Base-by-base conservation (phyloP, 164 flowering plant species). In the Aristolochia contorta region DNA sequence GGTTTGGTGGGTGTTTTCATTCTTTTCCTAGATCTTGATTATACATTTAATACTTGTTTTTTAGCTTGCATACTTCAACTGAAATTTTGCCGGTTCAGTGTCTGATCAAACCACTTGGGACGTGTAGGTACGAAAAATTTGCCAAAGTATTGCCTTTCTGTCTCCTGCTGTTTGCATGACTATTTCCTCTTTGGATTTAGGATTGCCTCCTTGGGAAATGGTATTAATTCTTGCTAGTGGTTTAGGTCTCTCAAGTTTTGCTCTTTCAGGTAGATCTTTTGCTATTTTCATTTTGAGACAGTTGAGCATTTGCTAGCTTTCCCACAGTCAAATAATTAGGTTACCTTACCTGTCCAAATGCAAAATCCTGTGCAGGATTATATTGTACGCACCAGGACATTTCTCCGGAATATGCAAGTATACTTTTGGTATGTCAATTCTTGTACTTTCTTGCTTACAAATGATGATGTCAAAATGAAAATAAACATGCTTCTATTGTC, bases 321-420 rank as follows among this genome's bases (percentile, higher is more conserved):
- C 19, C 53, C 22, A 18, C 16, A 6, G 6, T 49, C 43, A 3
- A 3, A 37, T 37, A 37, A 3, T 37, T 37, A 32, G 6, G 3
- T 32, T 32, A 37, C 4, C 43, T 3, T 37, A 37, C 43, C 43
- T 37, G 9, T 37, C 43, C 7, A 7, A 32, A 32, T 32, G 7
- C 33, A 37, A 37, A 37, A 4, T 6, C 12, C 56, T 57, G 47
- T 65, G 57, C 82, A 92, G 97, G 98, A 67, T 85, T 92, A 37
- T 92, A 92, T 58, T 92, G 98, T 74, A 89, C 96, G 12, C 98
- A 92, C 81, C 98, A 89, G 74, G 98, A 92, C 71, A 89, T 92
- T 21, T 92, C 98, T 55, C 91, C 96, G 24, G 94, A 92, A 74
- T 92, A 92, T 68, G 96, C 98, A 49, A 92, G 97, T 70, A 77